Evolutionary conservation across 75 land plant species (phyloP).

Genomic region (Isoetes taiwanensis): DNA sequence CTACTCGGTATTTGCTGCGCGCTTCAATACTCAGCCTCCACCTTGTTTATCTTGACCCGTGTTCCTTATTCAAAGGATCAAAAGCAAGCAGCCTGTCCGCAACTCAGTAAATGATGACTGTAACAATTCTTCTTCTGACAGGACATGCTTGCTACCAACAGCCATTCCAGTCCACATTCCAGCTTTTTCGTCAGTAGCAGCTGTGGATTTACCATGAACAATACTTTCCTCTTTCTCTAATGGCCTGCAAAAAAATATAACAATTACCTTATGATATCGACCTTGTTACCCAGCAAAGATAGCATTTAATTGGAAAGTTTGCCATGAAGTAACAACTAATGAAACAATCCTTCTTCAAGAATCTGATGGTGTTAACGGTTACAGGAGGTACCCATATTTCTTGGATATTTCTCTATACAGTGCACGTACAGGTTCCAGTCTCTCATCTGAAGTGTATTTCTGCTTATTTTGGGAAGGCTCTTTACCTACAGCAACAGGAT

Average conservation of each 20-base stretch:
- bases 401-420: conserved; percentile 47
- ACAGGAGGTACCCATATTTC: conserved; percentile 68
- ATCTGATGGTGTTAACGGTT: too few species aligned
- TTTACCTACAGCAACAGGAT: conserved; percentile 77
- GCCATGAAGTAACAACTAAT: too few species aligned
- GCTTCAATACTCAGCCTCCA: conserved; percentile 96
- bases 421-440: conserved; percentile 52
- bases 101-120: conserved; percentile 81
- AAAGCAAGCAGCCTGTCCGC: conserved; percentile 88
- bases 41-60: too few species aligned
- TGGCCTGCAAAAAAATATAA: too few species aligned
- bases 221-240: too few species aligned
- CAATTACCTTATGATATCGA: too few species aligned
- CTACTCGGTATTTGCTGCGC: conserved; percentile 76
- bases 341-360: too few species aligned
- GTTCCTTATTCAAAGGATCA: conserved; percentile 81
- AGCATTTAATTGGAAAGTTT: too few species aligned
- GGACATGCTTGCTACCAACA: conserved; percentile 10
- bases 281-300: too few species aligned
- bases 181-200: conserved; percentile 16
- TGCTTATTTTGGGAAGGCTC: conserved; percentile 45
- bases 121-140: conserved; percentile 22
- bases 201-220: too few species aligned
- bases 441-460: conserved; percentile 61
- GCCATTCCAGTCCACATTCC: conserved; percentile 18